phyloP scores from a whole-genome alignment of 1,284 basidiomycete species.

The Athelia psychrophila region DNA sequence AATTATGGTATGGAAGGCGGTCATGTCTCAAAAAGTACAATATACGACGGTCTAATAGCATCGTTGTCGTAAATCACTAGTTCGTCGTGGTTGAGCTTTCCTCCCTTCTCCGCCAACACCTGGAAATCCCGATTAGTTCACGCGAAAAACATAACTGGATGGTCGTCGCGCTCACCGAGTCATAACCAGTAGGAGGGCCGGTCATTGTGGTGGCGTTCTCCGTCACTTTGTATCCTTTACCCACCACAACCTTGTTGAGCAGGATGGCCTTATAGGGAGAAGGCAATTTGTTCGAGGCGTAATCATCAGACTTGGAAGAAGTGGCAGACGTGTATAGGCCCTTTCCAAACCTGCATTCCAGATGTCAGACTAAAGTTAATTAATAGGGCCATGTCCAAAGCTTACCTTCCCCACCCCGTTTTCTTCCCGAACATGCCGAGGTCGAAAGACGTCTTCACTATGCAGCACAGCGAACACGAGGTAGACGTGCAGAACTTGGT shows the following conservation, averaged over 20 bases:
- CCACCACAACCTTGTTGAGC: constrained; percentile 67
- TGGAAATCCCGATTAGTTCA: constrained; percentile 17
- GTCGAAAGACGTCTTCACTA: constrained; percentile 59
- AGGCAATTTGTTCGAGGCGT: constrained; percentile 50
- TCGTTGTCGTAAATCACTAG: constrained; percentile 63
- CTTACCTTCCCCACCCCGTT: constrained; percentile 62
- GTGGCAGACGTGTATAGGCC: constrained; percentile 60
- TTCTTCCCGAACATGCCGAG: constrained; percentile 58
- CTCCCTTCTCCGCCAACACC: constrained; percentile 60
- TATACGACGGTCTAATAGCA: constrained; percentile 61
- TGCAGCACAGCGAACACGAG: constrained; percentile 56
- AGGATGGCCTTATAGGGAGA: constrained; percentile 58
- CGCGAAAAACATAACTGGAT: no score
- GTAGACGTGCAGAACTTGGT: constrained; percentile 47
- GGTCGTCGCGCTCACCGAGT: constrained; percentile 53
- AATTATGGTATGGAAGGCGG: no score
- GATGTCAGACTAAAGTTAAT: constrained; percentile 1
- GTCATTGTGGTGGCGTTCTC: constrained; percentile 50
- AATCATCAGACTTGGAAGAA: constrained; percentile 67
- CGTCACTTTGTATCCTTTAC: constrained; percentile 60
- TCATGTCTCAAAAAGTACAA: constrained; percentile 53
- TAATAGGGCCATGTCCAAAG: constrained; percentile 1
- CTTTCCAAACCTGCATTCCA: constrained; percentile 47
- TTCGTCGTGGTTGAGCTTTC: constrained; percentile 62
- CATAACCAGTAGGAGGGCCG: constrained; percentile 54